These are phyloP conservation scores for Flaveria brownii DNA, from an alignment of 129 eudicot genomes.

Conservation along the genomic window DNA sequence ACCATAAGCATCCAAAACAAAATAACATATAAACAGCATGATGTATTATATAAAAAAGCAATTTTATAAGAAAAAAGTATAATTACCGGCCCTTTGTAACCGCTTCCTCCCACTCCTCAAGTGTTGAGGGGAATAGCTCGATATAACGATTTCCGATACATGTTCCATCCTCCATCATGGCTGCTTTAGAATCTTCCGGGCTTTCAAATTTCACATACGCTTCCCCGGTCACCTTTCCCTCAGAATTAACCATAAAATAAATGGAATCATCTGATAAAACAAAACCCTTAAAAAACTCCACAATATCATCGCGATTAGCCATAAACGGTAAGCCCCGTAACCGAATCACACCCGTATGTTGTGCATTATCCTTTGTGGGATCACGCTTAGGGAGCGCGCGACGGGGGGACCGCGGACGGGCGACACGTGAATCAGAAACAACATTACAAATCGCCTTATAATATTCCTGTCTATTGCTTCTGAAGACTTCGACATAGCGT, in stretches of 20 bases:
- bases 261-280: conserved; percentile 62
- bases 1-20: background rate
- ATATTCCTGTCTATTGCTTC: conserved; percentile 81
- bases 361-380: conserved; percentile 57
- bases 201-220: conserved; percentile 88
- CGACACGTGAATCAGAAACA: conserved; percentile 48
- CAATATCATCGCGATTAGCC: conserved; percentile 68
- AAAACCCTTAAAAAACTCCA: conserved; percentile 72
- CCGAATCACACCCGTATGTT: conserved; percentile 74
- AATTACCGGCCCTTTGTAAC: conserved; percentile 71
- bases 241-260: conserved; percentile 68
- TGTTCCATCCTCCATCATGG: conserved; percentile 86
- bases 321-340: conserved; percentile 87
- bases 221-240: conserved; percentile 89
- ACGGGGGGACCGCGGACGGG: conserved; percentile 70
- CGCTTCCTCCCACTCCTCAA: conserved; percentile 86
- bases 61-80: conserved; percentile 6
- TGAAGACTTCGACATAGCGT: conserved; percentile 91
- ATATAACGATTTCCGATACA: conserved; percentile 83
- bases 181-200: conserved; percentile 83
- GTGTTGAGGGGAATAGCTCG: conserved; percentile 80
- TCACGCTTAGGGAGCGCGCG: conserved; percentile 46
- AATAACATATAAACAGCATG: background rate
- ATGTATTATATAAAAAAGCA: background rate
- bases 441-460: conserved; percentile 79